Evolutionary conservation across 768 basidiomycete genomes (phyloP).

Genomic region (Exidia glandulosa): DNA sequence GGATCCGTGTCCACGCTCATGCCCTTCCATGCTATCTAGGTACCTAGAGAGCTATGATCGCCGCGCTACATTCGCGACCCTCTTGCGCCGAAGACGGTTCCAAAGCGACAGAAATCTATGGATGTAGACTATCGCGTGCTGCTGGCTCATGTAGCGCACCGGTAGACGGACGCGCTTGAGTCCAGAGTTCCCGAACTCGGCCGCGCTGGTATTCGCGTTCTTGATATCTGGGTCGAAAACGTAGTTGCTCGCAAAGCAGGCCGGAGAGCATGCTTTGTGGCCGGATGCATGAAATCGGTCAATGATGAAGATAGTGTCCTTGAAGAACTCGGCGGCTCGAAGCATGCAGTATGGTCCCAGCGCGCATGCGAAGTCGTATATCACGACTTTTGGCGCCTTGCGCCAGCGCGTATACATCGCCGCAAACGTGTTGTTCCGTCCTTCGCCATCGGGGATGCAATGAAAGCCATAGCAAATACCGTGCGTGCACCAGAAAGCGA

Average conservation of each 20-base stretch:
- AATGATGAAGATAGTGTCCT: slow-evolving; percentile 22
- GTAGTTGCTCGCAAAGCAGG: slow-evolving; percentile 20
- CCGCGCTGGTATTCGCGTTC: slow-evolving; percentile 16
- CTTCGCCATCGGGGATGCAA: slow-evolving; percentile 23
- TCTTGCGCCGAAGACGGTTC: background rate
- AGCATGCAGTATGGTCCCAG: slow-evolving; percentile 23
- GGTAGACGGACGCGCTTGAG: slow-evolving; percentile 17
- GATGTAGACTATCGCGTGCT: slow-evolving; percentile 16
- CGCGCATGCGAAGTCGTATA: slow-evolving; percentile 25
- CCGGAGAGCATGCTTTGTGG: slow-evolving; percentile 22
- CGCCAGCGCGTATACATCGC: slow-evolving; percentile 24
- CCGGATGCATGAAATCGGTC: slow-evolving; percentile 24
- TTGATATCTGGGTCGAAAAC: slow-evolving; percentile 16
- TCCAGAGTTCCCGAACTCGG: slow-evolving; percentile 24
- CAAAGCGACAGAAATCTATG: slow-evolving; percentile 9
- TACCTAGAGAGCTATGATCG: no score
- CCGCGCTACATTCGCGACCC: no score
- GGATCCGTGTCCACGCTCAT: no score
- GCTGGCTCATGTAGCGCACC: slow-evolving; percentile 21
- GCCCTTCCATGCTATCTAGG: no score
- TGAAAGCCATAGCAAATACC: background rate
- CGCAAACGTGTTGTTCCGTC: slow-evolving; percentile 28
- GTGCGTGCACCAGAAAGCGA: background rate
- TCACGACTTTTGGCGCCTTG: slow-evolving; percentile 16
- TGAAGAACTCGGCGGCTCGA: slow-evolving; percentile 20